Conservation (phyloP, 768 basidiomycete species). For the Tephrocybe sp. region DNA sequence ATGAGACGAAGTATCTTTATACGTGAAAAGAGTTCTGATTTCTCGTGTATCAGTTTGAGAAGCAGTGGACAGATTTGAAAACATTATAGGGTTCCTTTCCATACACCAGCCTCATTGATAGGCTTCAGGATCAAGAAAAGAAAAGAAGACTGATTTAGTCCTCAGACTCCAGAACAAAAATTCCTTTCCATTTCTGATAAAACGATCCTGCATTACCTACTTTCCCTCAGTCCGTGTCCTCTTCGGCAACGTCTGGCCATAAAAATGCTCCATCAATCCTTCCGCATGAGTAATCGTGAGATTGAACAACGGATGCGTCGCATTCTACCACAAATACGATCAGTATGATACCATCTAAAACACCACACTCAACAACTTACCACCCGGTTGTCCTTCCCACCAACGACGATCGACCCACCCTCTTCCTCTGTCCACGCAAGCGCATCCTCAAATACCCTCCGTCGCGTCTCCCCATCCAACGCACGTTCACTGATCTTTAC, state of each 20-base stretch:
- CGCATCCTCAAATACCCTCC: slow-evolving; percentile 48
- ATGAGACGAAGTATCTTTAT: no score
- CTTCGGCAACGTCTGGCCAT: slow-evolving; percentile 57
- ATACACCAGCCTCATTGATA: no score
- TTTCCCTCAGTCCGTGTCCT: background rate
- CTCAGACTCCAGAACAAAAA: no score
- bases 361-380: slow-evolving; percentile 37
- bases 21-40: no score
- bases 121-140: no score
- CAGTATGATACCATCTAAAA: background rate
- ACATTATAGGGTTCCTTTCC: no score
- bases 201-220: background rate
- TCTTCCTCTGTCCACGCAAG: slow-evolving; percentile 72
- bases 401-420: slow-evolving; percentile 53
- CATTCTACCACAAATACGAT: slow-evolving; percentile 56
- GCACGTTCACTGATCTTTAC: slow-evolving; percentile 34
- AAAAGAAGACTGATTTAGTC: no score
- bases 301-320: slow-evolving; percentile 80
- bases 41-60: no score
- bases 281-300: slow-evolving; percentile 68
- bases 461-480: slow-evolving; percentile 20
- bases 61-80: no score
- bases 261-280: slow-evolving; percentile 72
- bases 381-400: slow-evolving; percentile 61
- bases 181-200: no score